Evolutionary conservation across 2,329 filamentous ascomycete species (phyloP).

Genomic region (Lanzia echinophila): DNA sequence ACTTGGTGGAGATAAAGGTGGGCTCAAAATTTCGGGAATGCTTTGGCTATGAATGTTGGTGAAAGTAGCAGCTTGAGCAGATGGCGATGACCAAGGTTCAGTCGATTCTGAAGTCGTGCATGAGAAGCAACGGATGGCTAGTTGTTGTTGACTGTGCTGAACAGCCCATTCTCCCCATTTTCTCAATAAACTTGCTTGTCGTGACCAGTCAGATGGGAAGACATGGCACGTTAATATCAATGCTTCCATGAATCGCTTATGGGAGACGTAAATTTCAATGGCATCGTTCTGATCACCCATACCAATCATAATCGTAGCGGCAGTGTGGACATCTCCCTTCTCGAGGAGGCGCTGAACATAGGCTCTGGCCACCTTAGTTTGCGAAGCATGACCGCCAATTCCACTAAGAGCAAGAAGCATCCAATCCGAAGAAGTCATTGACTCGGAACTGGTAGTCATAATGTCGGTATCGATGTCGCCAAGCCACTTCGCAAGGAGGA

Average conservation of each 20-base stretch:
- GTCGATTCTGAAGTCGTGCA: slow-evolving; percentile 81
- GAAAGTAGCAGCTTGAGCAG: slow-evolving; percentile 56
- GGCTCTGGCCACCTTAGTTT: slow-evolving; percentile 83
- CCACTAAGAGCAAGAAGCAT: slow-evolving; percentile 90
- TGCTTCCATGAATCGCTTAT: slow-evolving; percentile 87
- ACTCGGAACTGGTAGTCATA: slow-evolving; percentile 71
- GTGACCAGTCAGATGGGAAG: slow-evolving; percentile 82
- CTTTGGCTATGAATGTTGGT: slow-evolving; percentile 51
- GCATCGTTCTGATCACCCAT: slow-evolving; percentile 91
- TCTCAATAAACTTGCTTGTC: slow-evolving; percentile 78
- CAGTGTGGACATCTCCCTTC: slow-evolving; percentile 83
- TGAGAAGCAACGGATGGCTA: slow-evolving; percentile 89
- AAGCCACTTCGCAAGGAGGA: slow-evolving; percentile 88
- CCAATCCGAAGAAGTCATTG: slow-evolving; percentile 94
- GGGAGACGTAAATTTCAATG: slow-evolving; percentile 91
- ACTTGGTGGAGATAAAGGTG: slow-evolving; percentile 67
- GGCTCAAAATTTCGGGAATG: slow-evolving; percentile 58
- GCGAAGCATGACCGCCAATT: slow-evolving; percentile 70
- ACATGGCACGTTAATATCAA: slow-evolving; percentile 79
- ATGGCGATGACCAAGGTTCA: slow-evolving; percentile 83
- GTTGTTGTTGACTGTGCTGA: slow-evolving; percentile 75
- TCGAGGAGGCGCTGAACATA: slow-evolving; percentile 88
- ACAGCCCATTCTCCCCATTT: slow-evolving; percentile 95
- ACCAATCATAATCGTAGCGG: slow-evolving; percentile 86
- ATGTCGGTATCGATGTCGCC: slow-evolving; percentile 77